These are phyloP conservation scores for Arachis hypogaea DNA, from an alignment of 306 rosid genomes.

Conservation along the genomic window DNA sequence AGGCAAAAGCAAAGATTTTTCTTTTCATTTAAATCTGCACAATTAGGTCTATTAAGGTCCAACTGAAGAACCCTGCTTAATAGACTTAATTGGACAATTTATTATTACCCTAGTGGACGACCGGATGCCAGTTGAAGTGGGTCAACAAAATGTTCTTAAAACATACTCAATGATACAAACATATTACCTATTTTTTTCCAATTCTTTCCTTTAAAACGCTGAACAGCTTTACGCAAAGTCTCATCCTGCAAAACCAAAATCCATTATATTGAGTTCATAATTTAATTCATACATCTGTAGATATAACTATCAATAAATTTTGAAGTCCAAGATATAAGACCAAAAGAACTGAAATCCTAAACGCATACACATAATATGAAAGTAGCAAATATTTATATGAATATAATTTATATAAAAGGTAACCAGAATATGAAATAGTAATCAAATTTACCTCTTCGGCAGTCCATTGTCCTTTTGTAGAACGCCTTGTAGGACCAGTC, in stretches of 20 bases:
- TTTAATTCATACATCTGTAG: background rate
- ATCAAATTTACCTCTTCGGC: constrained; percentile 72
- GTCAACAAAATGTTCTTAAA: background rate
- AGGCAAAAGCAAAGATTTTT: background rate
- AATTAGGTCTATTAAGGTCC: background rate
- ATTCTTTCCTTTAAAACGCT: constrained; percentile 90
- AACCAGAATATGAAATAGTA: background rate
- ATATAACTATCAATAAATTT: too few relatives aligned
- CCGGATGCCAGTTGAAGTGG: constrained; percentile 11
- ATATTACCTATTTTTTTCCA: constrained; percentile 96
- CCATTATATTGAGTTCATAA: constrained; percentile 24
- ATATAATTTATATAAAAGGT: too few relatives aligned
- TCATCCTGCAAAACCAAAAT: constrained; percentile 69
- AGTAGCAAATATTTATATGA: too few relatives aligned
- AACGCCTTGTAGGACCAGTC: constrained; percentile 98
- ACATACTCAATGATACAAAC: constrained; percentile 14
- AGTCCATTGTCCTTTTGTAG: constrained; percentile 99
- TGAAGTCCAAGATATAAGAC: too few relatives aligned
- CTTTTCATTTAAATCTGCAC: constrained; percentile 15
- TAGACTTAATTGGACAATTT: too few relatives aligned
- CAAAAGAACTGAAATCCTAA: background rate
- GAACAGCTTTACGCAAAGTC: constrained; percentile 76
- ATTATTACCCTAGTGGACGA: background rate
- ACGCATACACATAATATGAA: background rate
- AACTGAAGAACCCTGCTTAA: too few relatives aligned